phyloP scores from a whole-genome alignment of 75 land plant species.

The Azolla pinnata region DNA sequence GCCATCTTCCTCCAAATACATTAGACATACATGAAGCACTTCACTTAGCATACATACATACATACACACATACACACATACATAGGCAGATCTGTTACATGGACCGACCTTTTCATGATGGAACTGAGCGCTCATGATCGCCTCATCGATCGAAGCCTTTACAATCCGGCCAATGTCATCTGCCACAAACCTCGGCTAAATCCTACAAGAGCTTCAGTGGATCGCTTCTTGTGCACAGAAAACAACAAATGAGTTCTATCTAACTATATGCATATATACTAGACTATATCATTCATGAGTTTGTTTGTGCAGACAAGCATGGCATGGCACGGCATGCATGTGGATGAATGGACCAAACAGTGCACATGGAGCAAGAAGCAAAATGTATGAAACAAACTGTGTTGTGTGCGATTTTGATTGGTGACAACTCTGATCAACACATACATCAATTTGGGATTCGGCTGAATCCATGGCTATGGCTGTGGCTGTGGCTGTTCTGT shows the following conservation, averaged over 20 bases:
- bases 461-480: not conserved
- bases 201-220: not conserved
- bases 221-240: not conserved
- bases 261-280: not conserved
- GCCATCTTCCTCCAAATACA: no score
- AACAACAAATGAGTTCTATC: not conserved
- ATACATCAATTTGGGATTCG: slow-evolving; percentile 6
- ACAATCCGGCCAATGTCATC: slow-evolving; percentile 28
- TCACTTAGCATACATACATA: not conserved
- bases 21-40: no score
- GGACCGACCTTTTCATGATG: slow-evolving; percentile 29
- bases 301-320: no score
- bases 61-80: not conserved
- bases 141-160: slow-evolving; percentile 29
- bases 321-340: no score
- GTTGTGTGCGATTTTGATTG: not conserved
- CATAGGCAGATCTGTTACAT: not conserved
- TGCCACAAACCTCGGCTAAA: slow-evolving; percentile 26
- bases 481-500: no score
- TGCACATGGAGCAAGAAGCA: no score
- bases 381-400: not conserved
- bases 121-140: slow-evolving; percentile 25
- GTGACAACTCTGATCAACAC: no score
- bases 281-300: not conserved
- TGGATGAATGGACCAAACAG: no score